Base-by-base conservation (phyloP, 148 eudicot species). In the Bassia scoparia region DNA sequence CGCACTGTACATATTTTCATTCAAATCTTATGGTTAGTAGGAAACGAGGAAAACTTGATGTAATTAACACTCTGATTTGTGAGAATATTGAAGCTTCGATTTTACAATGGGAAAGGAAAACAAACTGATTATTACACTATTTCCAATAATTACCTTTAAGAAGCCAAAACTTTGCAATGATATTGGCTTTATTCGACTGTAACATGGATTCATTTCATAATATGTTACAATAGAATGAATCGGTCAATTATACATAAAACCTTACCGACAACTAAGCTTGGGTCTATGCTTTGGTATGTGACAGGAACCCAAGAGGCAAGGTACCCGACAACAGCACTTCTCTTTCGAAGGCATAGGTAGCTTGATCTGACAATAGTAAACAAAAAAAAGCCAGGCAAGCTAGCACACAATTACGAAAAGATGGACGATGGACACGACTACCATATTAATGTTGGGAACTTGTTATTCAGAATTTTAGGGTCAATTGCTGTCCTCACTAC, bases 31-130 rank as follows among this genome's bases (percentile, higher is more conserved):
- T n/a, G n/a, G n/a, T n/a, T n/a, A n/a, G n/a, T n/a, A n/a, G n/a
- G n/a, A n/a, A n/a, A n/a, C n/a, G n/a, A n/a, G n/a, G n/a, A n/a
- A n/a, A n/a, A n/a, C n/a, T n/a, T n/a, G n/a, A n/a, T n/a, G n/a
- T n/a, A n/a, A n/a, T n/a, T n/a, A n/a, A n/a, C n/a, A n/a, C n/a
- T n/a, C n/a, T n/a, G n/a, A n/a, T n/a, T n/a, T n/a, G n/a, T n/a
- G n/a, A n/a, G n/a, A n/a, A n/a, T n/a, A n/a, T n/a, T n/a, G n/a
- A n/a, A n/a, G n/a, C n/a, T n/a, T n/a, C n/a, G n/a, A n/a, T n/a
- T n/a, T n/a, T n/a, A n/a, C n/a, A n/a, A n/a, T n/a, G 48, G 70
- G 84, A 67, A 35, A 55, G 78, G 41, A 84, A 89, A 67, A 55
- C 84, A 29, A 83, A 76, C 54, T 89, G 74, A 63, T 30, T n/a